Conservation (phyloP, 2,329 filamentous ascomycete genomes). For the Ophiosphaerella narmari region DNA sequence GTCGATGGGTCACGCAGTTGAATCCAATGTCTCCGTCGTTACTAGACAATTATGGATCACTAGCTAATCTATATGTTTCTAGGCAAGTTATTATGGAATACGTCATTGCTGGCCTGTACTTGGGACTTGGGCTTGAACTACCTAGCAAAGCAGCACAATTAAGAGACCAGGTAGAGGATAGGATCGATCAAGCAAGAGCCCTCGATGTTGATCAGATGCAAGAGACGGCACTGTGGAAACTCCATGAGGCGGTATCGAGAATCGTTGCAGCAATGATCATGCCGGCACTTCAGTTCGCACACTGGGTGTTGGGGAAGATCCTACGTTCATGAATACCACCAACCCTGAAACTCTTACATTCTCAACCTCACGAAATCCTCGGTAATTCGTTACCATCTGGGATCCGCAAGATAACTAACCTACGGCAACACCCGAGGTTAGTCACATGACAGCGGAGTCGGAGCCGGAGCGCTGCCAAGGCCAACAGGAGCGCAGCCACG, state of each 20-base stretch:
- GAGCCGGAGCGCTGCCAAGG: no score
- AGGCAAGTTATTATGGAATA: conserved; percentile 46
- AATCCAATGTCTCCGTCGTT: not conserved
- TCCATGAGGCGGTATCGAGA: conserved; percentile 33
- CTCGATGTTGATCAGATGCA: conserved; percentile 35
- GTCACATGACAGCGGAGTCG: no score
- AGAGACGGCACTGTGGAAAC: conserved; percentile 40
- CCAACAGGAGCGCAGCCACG: no score
- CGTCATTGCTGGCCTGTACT: conserved; percentile 38
- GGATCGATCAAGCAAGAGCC: conserved; percentile 29
- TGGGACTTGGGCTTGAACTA: conserved; percentile 36
- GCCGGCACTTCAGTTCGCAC: conserved; percentile 37
- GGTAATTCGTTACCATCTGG: not conserved
- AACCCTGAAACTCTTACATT: not conserved
- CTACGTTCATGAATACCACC: conserved; percentile 21
- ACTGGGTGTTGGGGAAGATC: conserved; percentile 41
- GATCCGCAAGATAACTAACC: no score
- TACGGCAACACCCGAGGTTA: no score
- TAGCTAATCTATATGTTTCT: not conserved
- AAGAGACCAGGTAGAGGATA: conserved; percentile 33
- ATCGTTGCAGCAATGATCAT: conserved; percentile 38
- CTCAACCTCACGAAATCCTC: not conserved
- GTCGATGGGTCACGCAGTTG: not conserved
- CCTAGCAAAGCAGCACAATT: conserved; percentile 38
- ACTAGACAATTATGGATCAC: not conserved